Percentiles rank a stretch among this genome's conserved stretches.
Evolutionary conservation across 805 yeast genomes (phyloP).

Genomic region (Wickerhamiella galacta): DNA sequence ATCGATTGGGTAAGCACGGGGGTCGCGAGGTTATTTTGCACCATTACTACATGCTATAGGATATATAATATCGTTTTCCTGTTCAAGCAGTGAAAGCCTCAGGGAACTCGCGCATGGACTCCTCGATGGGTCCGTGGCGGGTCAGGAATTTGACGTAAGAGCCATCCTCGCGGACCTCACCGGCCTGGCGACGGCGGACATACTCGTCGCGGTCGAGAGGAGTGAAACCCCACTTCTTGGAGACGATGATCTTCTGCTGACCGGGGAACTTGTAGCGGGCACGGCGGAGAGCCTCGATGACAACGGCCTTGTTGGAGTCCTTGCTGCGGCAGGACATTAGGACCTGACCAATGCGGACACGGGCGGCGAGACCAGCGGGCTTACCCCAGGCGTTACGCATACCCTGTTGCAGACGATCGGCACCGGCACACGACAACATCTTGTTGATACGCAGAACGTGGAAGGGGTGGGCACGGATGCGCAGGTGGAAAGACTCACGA

Average conservation of each 20-base stretch:
- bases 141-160: conserved; percentile 98
- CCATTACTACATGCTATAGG: background rate
- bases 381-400: conserved; percentile 99
- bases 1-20: background rate
- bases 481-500: conserved; percentile 99
- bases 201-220: conserved; percentile 95
- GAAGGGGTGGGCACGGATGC: conserved; percentile 99
- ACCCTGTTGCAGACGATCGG: conserved; percentile 99
- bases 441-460: conserved; percentile 99
- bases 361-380: conserved; percentile 99
- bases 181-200: conserved; percentile 83
- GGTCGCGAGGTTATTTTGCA: background rate
- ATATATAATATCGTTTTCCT: background rate
- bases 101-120: conserved; percentile 89
- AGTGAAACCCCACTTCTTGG: conserved; percentile 99
- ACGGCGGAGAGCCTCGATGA: conserved; percentile 98
- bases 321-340: conserved; percentile 96
- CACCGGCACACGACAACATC: conserved; percentile 99
- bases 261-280: conserved; percentile 99
- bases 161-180: conserved; percentile 99
- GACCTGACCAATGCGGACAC: conserved; percentile 97
- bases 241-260: conserved; percentile 97
- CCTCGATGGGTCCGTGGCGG: conserved; percentile 87
- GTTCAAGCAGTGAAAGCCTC: conserved; percentile 31
- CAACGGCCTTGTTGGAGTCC: conserved; percentile 95